A percentile compares a stretch with the other conserved stretches of the same genome.
Evolutionary conservation across 2,329 filamentous ascomycete species (phyloP).

Genomic region (Clonostachys byssicola): DNA sequence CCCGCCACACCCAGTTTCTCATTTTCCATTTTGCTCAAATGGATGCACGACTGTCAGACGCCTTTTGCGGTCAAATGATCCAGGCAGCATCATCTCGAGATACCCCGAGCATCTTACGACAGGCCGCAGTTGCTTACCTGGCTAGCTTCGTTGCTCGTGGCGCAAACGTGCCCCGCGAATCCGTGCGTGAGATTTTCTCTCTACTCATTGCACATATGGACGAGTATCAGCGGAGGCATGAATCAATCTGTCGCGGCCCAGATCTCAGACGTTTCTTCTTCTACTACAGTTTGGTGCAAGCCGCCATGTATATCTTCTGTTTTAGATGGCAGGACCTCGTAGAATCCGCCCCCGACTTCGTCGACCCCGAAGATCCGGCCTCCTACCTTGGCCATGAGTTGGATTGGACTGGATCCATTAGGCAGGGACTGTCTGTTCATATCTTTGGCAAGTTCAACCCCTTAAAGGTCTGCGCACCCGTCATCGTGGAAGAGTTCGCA

Average conservation of each 20-base stretch:
- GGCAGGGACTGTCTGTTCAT: constrained; percentile 69
- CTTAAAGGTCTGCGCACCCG: constrained; percentile 87
- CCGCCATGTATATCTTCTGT: constrained; percentile 91
- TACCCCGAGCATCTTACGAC: constrained; percentile 68
- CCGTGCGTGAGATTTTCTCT: constrained; percentile 79
- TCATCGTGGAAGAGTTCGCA: constrained; percentile 89
- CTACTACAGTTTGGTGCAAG: constrained; percentile 87
- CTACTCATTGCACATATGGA: constrained; percentile 77
- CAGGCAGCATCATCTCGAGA: constrained; percentile 48
- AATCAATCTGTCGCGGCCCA: constrained; percentile 73
- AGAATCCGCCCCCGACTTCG: constrained; percentile 51
- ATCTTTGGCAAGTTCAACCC: constrained; percentile 91
- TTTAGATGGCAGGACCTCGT: constrained; percentile 95
- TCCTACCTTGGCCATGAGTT: constrained; percentile 68
- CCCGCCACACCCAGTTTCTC: constrained; percentile 90
- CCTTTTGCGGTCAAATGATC: constrained; percentile 73
- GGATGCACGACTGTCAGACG: constrained; percentile 72
- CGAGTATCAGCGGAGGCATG: constrained; percentile 66
- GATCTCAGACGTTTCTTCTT: constrained; percentile 79
- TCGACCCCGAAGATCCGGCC: constrained; percentile 57
- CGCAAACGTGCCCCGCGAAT: constrained; percentile 69
- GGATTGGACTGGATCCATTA: constrained; percentile 71
- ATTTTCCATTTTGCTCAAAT: constrained; percentile 92
- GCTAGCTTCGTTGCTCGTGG: constrained; percentile 92
- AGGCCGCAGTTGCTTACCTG: constrained; percentile 86